Evolutionary conservation across 441 rosid genomes (phyloP).

Genomic region (Breynia disticha): DNA sequence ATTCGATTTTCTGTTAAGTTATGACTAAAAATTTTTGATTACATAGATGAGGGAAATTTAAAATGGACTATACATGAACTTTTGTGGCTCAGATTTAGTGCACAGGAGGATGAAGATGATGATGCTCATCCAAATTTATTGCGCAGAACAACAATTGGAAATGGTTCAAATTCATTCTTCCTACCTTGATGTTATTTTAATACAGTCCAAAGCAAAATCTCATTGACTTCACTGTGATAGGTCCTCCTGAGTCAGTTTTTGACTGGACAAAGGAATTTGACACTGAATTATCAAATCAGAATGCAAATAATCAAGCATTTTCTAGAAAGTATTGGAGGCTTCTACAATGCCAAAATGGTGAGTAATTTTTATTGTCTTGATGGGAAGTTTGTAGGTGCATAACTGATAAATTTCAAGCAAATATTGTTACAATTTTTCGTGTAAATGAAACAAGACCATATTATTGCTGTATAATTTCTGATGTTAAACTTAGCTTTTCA

Average conservation of each 20-base stretch:
- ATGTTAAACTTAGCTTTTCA: too few relatives aligned
- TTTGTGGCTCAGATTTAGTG: constrained; percentile 51
- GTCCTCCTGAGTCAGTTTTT: constrained; percentile 71
- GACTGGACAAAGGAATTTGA: constrained; percentile 95
- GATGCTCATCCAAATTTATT: constrained; percentile 40
- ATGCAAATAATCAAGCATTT: constrained; percentile 83
- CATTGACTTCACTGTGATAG: constrained; percentile 36
- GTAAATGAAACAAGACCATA: background rate
- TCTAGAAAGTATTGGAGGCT: constrained; percentile 98
- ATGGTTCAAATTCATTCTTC: constrained; percentile 44
- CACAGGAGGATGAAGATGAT: constrained; percentile 89
- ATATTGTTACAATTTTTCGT: background rate
- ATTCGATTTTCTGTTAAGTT: background rate
- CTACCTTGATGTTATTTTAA: constrained; percentile 11
- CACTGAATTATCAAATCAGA: constrained; percentile 64
- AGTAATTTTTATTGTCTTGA: constrained; percentile 11
- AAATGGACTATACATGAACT: background rate
- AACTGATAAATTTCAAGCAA: constrained; percentile 1
- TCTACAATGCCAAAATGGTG: constrained; percentile 99
- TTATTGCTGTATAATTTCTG: background rate
- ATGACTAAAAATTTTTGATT: background rate
- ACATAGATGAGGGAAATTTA: background rate
- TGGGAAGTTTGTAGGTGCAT: constrained; percentile 10
- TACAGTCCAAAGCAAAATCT: constrained; percentile 20
- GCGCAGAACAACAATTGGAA: constrained; percentile 94